These are phyloP conservation scores for Xylaria sp. DNA, from an alignment of 2,329 filamentous ascomycete species.

Conservation along the genomic window DNA sequence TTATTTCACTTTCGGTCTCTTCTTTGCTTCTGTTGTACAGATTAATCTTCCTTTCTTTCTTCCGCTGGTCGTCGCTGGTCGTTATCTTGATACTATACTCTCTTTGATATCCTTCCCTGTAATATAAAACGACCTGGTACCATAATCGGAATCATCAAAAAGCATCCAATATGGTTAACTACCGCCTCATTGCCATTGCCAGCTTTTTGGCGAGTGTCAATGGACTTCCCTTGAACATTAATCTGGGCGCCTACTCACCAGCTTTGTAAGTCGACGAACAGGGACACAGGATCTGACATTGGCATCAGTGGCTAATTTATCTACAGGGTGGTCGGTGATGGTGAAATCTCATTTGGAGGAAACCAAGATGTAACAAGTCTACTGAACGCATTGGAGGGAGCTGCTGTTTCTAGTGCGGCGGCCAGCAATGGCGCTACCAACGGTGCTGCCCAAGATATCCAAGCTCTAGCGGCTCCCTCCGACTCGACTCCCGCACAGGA, in stretches of 20 bases:
- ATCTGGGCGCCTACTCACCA: conserved; percentile 57
- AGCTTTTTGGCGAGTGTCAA: conserved; percentile 50
- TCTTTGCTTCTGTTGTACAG: conserved; percentile 41
- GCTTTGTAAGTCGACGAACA: conserved; percentile 51
- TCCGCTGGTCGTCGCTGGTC: conserved; percentile 53
- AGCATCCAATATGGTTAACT: conserved; percentile 51
- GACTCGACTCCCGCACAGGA: conserved; percentile 10
- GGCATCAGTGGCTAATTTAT: conserved; percentile 35
- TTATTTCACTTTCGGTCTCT: conserved; percentile 42
- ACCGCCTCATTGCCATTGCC: conserved; percentile 51
- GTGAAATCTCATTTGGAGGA: conserved; percentile 52
- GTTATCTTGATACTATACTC: conserved; percentile 44
- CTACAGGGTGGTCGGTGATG: conserved; percentile 51
- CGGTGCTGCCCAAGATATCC: conserved; percentile 27
- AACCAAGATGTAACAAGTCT: conserved; percentile 57
- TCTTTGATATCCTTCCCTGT: conserved; percentile 32
- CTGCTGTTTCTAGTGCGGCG: conserved; percentile 51
- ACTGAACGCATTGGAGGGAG: conserved; percentile 59
- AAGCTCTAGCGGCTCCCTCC: conserved; percentile 13
- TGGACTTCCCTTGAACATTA: conserved; percentile 55
- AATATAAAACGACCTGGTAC: conserved; percentile 26
- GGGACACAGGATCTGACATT: background rate
- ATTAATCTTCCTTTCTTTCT: conserved; percentile 44
- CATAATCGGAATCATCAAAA: background rate
- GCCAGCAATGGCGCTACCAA: conserved; percentile 39